Conservation (phyloP, 2,329 filamentous ascomycete species). For the Clarireedia paspali region DNA sequence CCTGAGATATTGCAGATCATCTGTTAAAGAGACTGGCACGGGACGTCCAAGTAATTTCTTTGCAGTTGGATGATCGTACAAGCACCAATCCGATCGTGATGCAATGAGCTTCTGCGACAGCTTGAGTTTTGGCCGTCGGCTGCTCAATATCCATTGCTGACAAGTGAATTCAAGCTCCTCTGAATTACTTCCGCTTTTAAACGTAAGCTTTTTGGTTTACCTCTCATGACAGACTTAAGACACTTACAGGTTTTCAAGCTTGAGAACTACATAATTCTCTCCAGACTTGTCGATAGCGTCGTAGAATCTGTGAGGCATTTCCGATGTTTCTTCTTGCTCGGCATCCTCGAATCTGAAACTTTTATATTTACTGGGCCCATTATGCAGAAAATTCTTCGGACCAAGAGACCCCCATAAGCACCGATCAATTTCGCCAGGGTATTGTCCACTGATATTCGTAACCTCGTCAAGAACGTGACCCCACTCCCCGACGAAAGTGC, state of each 20-base stretch:
- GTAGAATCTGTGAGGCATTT: not conserved
- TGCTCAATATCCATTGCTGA: not conserved
- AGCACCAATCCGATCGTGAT: not conserved
- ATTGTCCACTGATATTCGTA: not conserved
- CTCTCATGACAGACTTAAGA: not conserved
- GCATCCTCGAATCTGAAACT: not conserved
- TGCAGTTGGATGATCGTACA: not conserved
- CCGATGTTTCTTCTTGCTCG: not conserved
- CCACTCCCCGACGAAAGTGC: not conserved
- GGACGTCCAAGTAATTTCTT: not conserved
- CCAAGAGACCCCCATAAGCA: not conserved
- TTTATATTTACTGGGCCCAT: not conserved
- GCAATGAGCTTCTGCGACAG: not conserved
- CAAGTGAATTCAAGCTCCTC: conserved; percentile 1
- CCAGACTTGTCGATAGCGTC: not conserved
- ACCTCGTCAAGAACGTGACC: not conserved
- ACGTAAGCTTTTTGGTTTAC: not conserved
- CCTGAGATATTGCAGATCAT: not conserved
- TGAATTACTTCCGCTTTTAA: not conserved
- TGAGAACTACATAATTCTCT: not conserved
- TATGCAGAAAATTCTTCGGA: not conserved
- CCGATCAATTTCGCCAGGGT: not conserved
- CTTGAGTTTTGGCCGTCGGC: not conserved
- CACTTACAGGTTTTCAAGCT: not conserved
- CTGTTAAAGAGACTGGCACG: not conserved